A percentile compares a stretch with the other conserved stretches of the same genome.
These are phyloP conservation scores for Drosera spatulata DNA, from an alignment of 179 eudicot species.

Conservation along the genomic window DNA sequence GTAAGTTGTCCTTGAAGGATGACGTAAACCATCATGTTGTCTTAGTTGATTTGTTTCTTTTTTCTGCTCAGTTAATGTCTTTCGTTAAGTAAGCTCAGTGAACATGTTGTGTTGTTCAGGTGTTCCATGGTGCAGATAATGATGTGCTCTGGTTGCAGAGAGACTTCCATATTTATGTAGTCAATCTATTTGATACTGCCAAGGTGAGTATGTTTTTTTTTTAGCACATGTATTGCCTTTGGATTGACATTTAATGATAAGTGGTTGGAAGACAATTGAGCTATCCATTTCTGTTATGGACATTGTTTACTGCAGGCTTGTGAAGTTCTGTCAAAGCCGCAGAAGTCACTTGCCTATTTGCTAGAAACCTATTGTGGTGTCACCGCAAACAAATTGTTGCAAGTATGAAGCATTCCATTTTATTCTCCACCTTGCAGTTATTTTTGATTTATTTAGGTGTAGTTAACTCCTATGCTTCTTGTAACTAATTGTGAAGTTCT, in stretches of 20 bases:
- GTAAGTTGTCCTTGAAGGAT: slow-evolving; percentile 18
- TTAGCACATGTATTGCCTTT: neutral
- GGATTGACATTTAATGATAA: neutral
- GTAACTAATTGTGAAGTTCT: too few species aligned
- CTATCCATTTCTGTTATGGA: slow-evolving; percentile 3
- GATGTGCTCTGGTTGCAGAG: slow-evolving; percentile 98
- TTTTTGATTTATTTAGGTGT: neutral
- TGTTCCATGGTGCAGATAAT: slow-evolving; percentile 93
- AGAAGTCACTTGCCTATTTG: slow-evolving; percentile 87
- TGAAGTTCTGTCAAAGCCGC: slow-evolving; percentile 85
- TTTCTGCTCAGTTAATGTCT: neutral
- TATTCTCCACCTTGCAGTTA: neutral
- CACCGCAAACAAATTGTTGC: slow-evolving; percentile 63
- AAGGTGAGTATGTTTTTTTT: slow-evolving; percentile 40
- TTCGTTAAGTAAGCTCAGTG: neutral
- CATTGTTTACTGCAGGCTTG: slow-evolving; percentile 54
- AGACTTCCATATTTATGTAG: slow-evolving; percentile 90
- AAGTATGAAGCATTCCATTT: slow-evolving; percentile 29
- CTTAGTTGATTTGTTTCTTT: neutral
- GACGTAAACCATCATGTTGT: slow-evolving; percentile 6
- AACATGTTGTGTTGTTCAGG: slow-evolving; percentile 28
- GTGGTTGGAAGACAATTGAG: neutral
- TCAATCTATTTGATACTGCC: slow-evolving; percentile 92
- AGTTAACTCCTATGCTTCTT: neutral
- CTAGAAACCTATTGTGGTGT: slow-evolving; percentile 87